A percentile compares a stretch with the other conserved stretches of the same genome.
Evolutionary conservation across 495 filamentous ascomycete genomes (phyloP).

Genomic region (Penicillium riverlandense): DNA sequence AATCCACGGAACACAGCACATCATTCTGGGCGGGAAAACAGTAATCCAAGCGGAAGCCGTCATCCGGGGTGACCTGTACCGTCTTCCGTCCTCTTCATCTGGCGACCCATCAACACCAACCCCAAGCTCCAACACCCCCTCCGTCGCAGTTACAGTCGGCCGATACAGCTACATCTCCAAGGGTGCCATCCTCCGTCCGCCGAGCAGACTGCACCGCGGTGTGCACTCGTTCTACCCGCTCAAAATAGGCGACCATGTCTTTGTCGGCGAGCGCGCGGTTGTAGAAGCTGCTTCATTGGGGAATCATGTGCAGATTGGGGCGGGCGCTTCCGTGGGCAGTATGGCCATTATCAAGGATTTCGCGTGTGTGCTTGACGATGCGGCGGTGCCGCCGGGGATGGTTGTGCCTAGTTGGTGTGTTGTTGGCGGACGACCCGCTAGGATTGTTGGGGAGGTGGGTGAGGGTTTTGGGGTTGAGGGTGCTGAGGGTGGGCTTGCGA

Average conservation of each 20-base stretch:
- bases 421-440: slow-evolving; percentile 73
- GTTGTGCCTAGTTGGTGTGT: slow-evolving; percentile 85
- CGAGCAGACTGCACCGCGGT: slow-evolving; percentile 57
- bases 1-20: slow-evolving; percentile 91
- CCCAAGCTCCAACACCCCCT: slow-evolving; percentile 18
- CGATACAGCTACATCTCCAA: slow-evolving; percentile 80
- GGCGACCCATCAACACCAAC: slow-evolving; percentile 5
- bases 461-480: slow-evolving; percentile 64
- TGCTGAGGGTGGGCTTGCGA: slow-evolving; percentile 38
- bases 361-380: slow-evolving; percentile 73
- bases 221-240: slow-evolving; percentile 67
- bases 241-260: slow-evolving; percentile 89
- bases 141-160: slow-evolving; percentile 69
- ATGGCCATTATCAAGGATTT: slow-evolving; percentile 89
- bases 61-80: slow-evolving; percentile 83
- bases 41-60: slow-evolving; percentile 88
- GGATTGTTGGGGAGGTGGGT: slow-evolving; percentile 78
- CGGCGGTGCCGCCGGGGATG: slow-evolving; percentile 78
- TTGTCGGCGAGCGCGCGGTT: slow-evolving; percentile 65
- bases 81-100: slow-evolving; percentile 29
- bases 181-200: slow-evolving; percentile 66
- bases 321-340: slow-evolving; percentile 64
- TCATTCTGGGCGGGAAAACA: slow-evolving; percentile 93
- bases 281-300: slow-evolving; percentile 74
- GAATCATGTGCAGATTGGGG: slow-evolving; percentile 76